Base-by-base conservation (phyloP, 805 yeast genomes). In the Diddensiella transvaalensis region DNA sequence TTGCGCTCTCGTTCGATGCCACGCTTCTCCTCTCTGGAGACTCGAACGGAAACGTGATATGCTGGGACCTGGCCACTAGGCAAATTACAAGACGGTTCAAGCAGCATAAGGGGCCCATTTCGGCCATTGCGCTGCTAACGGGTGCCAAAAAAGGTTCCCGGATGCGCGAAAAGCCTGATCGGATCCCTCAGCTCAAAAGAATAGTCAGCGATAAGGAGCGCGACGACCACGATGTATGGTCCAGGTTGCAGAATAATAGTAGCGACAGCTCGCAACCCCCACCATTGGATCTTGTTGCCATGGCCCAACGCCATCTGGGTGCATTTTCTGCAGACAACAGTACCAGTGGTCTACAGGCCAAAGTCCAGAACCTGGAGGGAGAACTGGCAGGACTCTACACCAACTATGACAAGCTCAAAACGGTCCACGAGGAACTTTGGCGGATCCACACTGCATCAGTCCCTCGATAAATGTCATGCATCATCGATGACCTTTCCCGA, bases 1-100 rank as follows among this genome's bases (percentile, higher is more conserved):
- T 89, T 44, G 71, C 69, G 1, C 65, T 86, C 2, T 80, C 89
- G 3, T 68, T 85, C 60, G 97, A 90, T 61, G 96, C 91, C 3
- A 79, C 90, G 15, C 64, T 70, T 32, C 59, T 90, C 3, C 69
- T 85, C 2, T 78, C 88, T 3, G 97, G 96, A 30, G 95, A 87
- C 61, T 64, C 74, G 0, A 60, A 57, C n/a, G 97, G 97, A 1
- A 72, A 77, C 23, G 78, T 87, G 1, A 76, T 77, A 36, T 73
- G 82, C 0, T 76, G 83, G 57, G 97, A 91, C 64, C 71, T 63
- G n/a, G 63, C 68, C 2, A 60, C 69, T 2, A 49, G 53, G 29
- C 74, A 70, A 53, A 59, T 67, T 15, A 48, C 60, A 17, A 52
- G 60, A 15, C 58, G 57, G 23, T 56, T 58, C 48, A 53, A 62